A percentile compares a stretch with the other conserved stretches of the same genome.
Evolutionary conservation across 768 basidiomycete species (phyloP).

Genomic region (Naematelia encephala): DNA sequence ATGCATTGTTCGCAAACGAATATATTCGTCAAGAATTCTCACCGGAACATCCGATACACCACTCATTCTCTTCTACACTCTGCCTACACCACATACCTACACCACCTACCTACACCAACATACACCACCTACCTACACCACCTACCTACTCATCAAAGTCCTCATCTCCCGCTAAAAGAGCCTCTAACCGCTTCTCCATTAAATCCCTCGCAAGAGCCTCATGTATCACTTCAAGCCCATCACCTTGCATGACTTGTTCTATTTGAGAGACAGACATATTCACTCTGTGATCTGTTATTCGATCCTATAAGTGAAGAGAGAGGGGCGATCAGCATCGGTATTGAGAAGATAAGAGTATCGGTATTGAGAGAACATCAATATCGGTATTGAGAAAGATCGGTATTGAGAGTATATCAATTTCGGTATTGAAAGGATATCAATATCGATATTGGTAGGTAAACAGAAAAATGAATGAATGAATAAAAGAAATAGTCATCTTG

Average conservation of each 20-base stretch:
- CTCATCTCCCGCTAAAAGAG: slow-evolving; percentile 47
- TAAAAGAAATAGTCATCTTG: background rate
- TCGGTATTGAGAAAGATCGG: background rate
- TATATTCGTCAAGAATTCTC: too few species aligned
- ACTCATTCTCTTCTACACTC: too few species aligned
- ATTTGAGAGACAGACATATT: slow-evolving; percentile 62
- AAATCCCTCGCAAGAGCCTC: slow-evolving; percentile 45
- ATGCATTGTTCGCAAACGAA: too few species aligned
- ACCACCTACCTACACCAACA: too few species aligned
- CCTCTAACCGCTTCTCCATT: slow-evolving; percentile 46
- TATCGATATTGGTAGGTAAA: too few species aligned
- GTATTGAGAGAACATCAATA: too few species aligned
- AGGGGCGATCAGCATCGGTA: background rate
- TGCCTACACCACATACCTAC: too few species aligned
- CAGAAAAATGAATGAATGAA: background rate
- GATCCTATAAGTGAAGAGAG: slow-evolving; percentile 58
- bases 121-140: too few species aligned
- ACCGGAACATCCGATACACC: too few species aligned
- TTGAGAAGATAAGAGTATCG: too few species aligned
- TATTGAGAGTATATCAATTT: slow-evolving; percentile 1
- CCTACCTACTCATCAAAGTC: slow-evolving; percentile 44
- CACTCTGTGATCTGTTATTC: slow-evolving; percentile 89
- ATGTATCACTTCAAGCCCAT: slow-evolving; percentile 49
- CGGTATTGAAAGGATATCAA: background rate
- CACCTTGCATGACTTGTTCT: slow-evolving; percentile 54